Conservation (phyloP, 2,329 filamentous ascomycete genomes). For the Venturia asperata region DNA sequence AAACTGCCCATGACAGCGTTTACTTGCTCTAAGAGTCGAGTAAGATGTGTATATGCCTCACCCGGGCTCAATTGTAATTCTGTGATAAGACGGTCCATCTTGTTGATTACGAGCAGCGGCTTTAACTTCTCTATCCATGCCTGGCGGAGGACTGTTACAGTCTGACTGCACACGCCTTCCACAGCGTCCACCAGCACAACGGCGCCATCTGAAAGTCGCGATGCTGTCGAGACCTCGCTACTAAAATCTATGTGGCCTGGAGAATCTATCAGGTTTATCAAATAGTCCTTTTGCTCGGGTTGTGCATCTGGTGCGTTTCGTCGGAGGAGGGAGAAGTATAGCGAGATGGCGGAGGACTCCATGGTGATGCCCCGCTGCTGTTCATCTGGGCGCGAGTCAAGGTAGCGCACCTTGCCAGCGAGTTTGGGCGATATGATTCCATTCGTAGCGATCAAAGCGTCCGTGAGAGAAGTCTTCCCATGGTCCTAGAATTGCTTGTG, state of each 20-base stretch:
- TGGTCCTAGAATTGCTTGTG: slow-evolving; percentile 57
- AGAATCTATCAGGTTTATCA: slow-evolving; percentile 96
- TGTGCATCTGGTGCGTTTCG: slow-evolving; percentile 58
- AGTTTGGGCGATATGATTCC: slow-evolving; percentile 98
- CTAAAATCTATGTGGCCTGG: slow-evolving; percentile 98
- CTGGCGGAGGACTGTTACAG: slow-evolving; percentile 90
- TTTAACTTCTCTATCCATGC: slow-evolving; percentile 95
- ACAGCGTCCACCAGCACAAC: slow-evolving; percentile 93
- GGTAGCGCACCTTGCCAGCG: slow-evolving; percentile 94
- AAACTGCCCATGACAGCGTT: slow-evolving; percentile 97
- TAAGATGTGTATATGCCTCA: slow-evolving; percentile 85
- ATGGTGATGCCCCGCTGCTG: slow-evolving; percentile 97
- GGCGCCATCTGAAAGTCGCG: slow-evolving; percentile 86
- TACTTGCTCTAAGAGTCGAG: slow-evolving; percentile 85
- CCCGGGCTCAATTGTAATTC: slow-evolving; percentile 88
- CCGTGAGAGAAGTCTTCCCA: slow-evolving; percentile 94
- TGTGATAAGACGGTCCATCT: slow-evolving; percentile 90
- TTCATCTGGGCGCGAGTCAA: slow-evolving; percentile 93
- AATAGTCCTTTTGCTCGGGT: slow-evolving; percentile 75
- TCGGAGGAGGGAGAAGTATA: slow-evolving; percentile 88
- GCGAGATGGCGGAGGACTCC: slow-evolving; percentile 96
- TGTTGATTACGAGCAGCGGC: slow-evolving; percentile 92
- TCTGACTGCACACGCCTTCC: slow-evolving; percentile 97
- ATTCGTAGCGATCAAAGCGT: slow-evolving; percentile 94
- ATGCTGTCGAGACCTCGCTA: slow-evolving; percentile 94